A percentile compares a stretch with the other conserved stretches of the same genome.
Conservation (phyloP, 2,329 filamentous ascomycete genomes). For the Pseudogymnoascus sp. region DNA sequence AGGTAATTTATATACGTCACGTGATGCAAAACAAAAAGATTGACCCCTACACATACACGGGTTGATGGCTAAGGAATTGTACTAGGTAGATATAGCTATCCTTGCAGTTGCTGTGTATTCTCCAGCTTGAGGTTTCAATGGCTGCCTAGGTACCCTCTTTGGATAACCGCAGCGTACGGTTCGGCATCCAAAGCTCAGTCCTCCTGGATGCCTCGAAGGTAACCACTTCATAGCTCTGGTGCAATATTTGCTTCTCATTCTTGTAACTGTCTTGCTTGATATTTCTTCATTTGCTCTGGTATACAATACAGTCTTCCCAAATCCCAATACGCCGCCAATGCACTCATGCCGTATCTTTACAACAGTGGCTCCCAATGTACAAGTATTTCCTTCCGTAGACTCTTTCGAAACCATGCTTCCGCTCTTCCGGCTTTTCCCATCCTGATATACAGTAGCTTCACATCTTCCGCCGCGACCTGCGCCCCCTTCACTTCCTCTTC, state of each 20-base stretch:
- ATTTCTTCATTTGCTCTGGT: conserved; percentile 3
- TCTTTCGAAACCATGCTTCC: background rate
- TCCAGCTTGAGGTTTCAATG: background rate
- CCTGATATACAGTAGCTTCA: conserved; percentile 4
- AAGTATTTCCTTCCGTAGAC: background rate
- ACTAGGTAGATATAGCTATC: background rate
- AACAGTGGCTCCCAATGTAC: conserved; percentile 6
- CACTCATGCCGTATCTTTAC: conserved; percentile 2
- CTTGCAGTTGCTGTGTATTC: background rate
- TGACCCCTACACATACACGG: background rate
- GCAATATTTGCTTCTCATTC: background rate
- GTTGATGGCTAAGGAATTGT: background rate
- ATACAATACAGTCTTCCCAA: conserved; percentile 6
- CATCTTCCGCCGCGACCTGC: background rate
- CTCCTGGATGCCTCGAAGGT: background rate
- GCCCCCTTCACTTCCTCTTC: conserved; percentile 48
- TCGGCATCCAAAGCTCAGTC: background rate
- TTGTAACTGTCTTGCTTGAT: background rate
- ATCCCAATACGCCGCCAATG: conserved; percentile 9
- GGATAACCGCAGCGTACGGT: background rate
- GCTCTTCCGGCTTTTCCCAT: background rate
- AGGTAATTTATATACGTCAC: background rate
- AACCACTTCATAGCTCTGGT: background rate
- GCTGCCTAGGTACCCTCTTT: background rate
- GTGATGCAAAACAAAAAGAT: background rate